Conservation (phyloP, 306 rosid genomes). For the Prunus mume region DNA sequence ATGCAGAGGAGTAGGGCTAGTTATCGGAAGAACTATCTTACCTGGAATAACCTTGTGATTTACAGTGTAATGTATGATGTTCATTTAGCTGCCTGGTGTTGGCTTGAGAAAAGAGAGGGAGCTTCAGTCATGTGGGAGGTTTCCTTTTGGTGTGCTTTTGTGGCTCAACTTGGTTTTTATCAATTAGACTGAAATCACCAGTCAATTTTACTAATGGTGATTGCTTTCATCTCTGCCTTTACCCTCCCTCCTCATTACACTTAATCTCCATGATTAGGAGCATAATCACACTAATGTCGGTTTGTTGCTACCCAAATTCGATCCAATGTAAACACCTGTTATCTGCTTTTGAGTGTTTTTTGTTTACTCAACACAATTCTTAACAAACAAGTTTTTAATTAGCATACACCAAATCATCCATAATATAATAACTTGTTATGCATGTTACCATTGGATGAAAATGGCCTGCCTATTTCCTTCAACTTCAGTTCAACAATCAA, state of each 20-base stretch:
- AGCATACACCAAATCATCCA: too few relatives aligned
- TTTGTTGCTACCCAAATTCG: neutral
- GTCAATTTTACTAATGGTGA: neutral
- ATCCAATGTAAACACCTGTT: neutral
- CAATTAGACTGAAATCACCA: too few relatives aligned
- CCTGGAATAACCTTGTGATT: neutral
- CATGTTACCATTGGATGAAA: too few relatives aligned
- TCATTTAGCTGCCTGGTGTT: neutral
- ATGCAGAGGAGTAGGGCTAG: neutral
- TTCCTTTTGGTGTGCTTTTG: neutral
- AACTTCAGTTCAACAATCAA: too few relatives aligned
- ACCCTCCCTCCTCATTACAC: too few relatives aligned
- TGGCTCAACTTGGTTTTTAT: neutral
- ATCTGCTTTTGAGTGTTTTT: neutral
- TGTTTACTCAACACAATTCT: neutral
- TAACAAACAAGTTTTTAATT: neutral
- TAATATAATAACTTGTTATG: too few relatives aligned
- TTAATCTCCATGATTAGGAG: too few relatives aligned
- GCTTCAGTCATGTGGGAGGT: neutral
- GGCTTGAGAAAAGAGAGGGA: neutral
- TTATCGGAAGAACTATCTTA: constrained; percentile 29
- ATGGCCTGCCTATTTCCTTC: too few relatives aligned
- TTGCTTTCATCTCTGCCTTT: neutral
- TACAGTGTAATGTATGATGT: neutral
- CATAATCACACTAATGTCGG: neutral